Conservation (phyloP, 768 basidiomycete genomes). For the Calocera viscosa region DNA sequence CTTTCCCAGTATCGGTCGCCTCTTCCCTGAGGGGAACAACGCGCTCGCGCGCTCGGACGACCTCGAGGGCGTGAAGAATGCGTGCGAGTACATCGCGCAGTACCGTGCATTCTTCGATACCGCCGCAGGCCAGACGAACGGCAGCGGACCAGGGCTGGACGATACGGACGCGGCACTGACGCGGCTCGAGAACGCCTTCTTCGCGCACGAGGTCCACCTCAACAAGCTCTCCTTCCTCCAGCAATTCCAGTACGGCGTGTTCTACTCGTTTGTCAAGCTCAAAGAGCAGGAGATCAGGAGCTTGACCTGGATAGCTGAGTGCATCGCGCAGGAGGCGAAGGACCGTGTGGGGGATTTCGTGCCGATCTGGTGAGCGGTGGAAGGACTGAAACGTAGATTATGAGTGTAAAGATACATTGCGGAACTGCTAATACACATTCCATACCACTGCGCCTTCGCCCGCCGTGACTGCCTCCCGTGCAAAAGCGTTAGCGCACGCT, state of each 20-base stretch:
- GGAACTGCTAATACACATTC: background rate
- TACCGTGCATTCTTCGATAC: slow-evolving; percentile 83
- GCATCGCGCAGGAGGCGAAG: slow-evolving; percentile 91
- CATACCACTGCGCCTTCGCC: background rate
- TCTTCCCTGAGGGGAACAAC: slow-evolving; percentile 95
- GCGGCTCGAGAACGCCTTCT: slow-evolving; percentile 81
- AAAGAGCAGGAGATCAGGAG: slow-evolving; percentile 87
- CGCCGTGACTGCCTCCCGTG: background rate
- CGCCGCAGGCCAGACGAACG: slow-evolving; percentile 19
- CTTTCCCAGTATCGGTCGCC: slow-evolving; percentile 84
- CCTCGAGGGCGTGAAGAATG: slow-evolving; percentile 77
- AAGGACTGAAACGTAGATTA: background rate
- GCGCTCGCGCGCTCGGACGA: slow-evolving; percentile 88
- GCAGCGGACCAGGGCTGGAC: slow-evolving; percentile 23
- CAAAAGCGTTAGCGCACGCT: background rate
- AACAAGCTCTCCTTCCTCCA: slow-evolving; percentile 94
- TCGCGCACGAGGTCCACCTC: slow-evolving; percentile 79
- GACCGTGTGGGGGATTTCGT: slow-evolving; percentile 94
- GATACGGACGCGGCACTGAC: slow-evolving; percentile 42
- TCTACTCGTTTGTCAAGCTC: slow-evolving; percentile 82
- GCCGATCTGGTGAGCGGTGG: slow-evolving; percentile 56
- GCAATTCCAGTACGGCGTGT: slow-evolving; percentile 90
- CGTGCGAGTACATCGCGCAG: slow-evolving; percentile 78
- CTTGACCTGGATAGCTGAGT: slow-evolving; percentile 91
- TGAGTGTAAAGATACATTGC: slow-evolving; percentile 9